These are phyloP conservation scores for Beta vulgaris DNA, from an alignment of 148 eudicot genomes.

Conservation along the genomic window DNA sequence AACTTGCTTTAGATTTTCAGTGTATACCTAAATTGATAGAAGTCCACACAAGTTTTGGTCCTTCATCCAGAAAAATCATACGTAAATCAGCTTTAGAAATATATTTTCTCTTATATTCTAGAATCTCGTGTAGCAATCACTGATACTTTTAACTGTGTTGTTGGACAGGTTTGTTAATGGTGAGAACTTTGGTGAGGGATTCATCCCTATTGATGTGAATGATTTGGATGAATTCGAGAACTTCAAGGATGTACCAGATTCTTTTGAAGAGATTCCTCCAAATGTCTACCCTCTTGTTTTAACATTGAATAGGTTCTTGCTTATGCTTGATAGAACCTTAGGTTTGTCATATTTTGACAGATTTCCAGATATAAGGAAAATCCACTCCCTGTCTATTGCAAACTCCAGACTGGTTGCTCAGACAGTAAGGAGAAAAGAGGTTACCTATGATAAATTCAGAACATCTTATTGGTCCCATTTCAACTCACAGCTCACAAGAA, in stretches of 20 bases:
- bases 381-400: conserved; percentile 10
- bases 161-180: conserved; percentile 34
- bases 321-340: conserved; percentile 44
- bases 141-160: neutral
- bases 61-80: too few species aligned
- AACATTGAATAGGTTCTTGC: conserved; percentile 47
- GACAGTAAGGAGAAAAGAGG: conserved; percentile 39
- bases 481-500: conserved; percentile 37
- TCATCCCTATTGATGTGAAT: conserved; percentile 21
- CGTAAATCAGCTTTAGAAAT: too few species aligned
- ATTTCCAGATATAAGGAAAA: conserved; percentile 29
- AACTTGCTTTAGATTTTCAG: too few species aligned
- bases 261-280: conserved; percentile 45
- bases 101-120: too few species aligned
- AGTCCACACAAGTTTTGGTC: too few species aligned
- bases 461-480: conserved; percentile 62
- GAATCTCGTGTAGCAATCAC: too few species aligned
- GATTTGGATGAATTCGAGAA: conserved; percentile 35
- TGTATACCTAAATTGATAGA: too few species aligned
- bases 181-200: conserved; percentile 25
- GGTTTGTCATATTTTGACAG: conserved; percentile 43
- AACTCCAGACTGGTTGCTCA: conserved; percentile 23
- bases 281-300: conserved; percentile 53
- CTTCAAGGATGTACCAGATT: conserved; percentile 52
- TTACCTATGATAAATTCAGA: conserved; percentile 41